phyloP scores from a whole-genome alignment of 305 asterid species.

The Fraxinus dipetala region DNA sequence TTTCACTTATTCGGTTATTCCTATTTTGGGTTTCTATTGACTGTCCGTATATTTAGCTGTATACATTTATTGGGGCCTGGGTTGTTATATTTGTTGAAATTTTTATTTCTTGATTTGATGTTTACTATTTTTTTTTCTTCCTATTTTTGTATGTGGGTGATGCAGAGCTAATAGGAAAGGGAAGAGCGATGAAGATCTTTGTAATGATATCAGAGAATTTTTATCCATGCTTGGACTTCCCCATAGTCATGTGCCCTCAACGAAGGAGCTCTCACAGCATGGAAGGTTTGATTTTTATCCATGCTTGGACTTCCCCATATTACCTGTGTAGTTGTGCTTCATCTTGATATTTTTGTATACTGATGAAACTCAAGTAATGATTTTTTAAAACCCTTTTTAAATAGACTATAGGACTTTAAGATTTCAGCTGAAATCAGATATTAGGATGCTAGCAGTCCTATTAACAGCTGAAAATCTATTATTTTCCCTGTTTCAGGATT shows the following conservation, averaged over 20 bases:
- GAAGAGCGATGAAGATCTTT: constrained; percentile 68
- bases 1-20: not conserved
- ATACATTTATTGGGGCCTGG: not conserved
- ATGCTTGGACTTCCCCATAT: not conserved
- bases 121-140: not conserved
- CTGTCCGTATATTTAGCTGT: constrained; percentile 1
- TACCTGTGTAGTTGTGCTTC: not conserved
- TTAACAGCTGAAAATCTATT: not conserved
- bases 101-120: constrained; percentile 9
- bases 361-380: not conserved
- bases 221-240: constrained; percentile 70
- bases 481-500: not conserved
- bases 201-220: constrained; percentile 59
- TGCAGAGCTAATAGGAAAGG: constrained; percentile 48
- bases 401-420: not conserved
- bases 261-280: constrained; percentile 60
- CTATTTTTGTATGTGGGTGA: not conserved
- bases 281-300: constrained; percentile 58
- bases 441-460: not conserved
- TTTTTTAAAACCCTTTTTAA: not conserved
- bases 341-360: not conserved
- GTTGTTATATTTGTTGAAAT: constrained; percentile 9
- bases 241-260: constrained; percentile 65
- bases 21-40: not conserved
- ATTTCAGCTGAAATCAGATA: not conserved